Base-by-base conservation (phyloP, 495 filamentous ascomycete genomes). In the Evansstolkia leycettana region DNA sequence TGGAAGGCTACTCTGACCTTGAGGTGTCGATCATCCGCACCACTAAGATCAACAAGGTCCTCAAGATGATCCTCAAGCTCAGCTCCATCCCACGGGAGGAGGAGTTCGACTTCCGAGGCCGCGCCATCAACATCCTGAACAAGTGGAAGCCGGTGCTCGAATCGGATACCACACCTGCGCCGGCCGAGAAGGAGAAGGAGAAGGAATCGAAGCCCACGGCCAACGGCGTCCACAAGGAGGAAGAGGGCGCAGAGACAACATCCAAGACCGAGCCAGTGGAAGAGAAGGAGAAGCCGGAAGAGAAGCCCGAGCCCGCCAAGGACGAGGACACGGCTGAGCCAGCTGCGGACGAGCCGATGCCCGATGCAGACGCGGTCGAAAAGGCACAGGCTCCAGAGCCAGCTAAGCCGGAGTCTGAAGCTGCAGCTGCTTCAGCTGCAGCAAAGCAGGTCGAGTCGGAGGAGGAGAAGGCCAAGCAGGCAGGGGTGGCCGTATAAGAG, bases 41-140 rank as follows among this genome's bases (percentile, higher is more conserved):
- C 4, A 94, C 87, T 23, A 93, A 93, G 67, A 92, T 94, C 57
- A 83, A 93, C 70, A 94, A 94, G 60, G 87, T 95, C 7, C 68
- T 94, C 31, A 88, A 85, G 61, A 84, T 76, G 27, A 89, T 95
- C 48, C 65, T 93, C 45, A 93, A 90, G 62, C 67, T 94, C 2
- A 57, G 69, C 12, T 65, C 69, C 3, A 93, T 94, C 41, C 87
- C 87, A 3, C 78, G 75, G 27, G 87, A 95, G 34, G 80, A 85
- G 17, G 78, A 89, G 39, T 88, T 78, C 59, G 63, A 79, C 17
- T 88, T 94, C 75, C 86, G 85, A 57, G 58, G 75, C 33, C 79
- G 87, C 20, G 81, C 82, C 25, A 69, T 80, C 39, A 62, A 65
- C 12, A 67, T 94, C 24, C 62, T 94, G 11, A 76, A 78, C 36